Evolutionary conservation across 208 protist species (phyloP).

Genomic region (Leishmania mexicana): DNA sequence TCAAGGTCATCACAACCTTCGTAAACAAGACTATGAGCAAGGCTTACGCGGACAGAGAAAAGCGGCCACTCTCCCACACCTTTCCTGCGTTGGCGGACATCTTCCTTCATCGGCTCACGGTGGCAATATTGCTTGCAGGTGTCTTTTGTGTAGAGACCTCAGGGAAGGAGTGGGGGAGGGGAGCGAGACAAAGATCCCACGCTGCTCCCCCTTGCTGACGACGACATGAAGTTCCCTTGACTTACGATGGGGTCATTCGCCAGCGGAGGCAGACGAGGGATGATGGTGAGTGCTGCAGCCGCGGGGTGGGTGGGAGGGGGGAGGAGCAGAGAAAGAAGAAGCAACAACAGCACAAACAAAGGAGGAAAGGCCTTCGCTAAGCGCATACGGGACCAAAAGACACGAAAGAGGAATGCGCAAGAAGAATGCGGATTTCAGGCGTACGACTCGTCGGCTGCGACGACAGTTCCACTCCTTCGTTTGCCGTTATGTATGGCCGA

Average conservation of each 20-base stretch:
- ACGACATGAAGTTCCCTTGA: not conserved
- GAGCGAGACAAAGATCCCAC: not conserved
- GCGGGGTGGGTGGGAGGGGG: not conserved
- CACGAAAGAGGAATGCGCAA: not conserved
- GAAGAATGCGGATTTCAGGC: not conserved
- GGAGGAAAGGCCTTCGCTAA: not conserved
- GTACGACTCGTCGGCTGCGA: not conserved
- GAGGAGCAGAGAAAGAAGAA: not conserved
- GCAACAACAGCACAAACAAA: not conserved
- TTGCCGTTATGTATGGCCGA: too few relatives aligned
- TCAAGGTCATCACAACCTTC: too few relatives aligned
- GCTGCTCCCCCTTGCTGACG: not conserved
- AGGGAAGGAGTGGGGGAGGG: not conserved
- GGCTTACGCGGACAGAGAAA: too few relatives aligned
- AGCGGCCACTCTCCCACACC: not conserved
- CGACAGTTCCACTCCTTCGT: not conserved
- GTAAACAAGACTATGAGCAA: too few relatives aligned
- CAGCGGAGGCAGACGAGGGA: not conserved
- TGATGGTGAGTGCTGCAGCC: not conserved
- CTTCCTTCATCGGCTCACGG: not conserved
- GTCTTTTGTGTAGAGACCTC: too few relatives aligned
- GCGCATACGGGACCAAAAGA: not conserved
- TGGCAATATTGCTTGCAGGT: too few relatives aligned
- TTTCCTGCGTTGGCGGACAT: not conserved
- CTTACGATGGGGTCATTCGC: not conserved